Evolutionary conservation across 257 asterid genomes (phyloP), one percentile per base, ranked within the genome.

Genomic region (Jacaranda copaia): DNA sequence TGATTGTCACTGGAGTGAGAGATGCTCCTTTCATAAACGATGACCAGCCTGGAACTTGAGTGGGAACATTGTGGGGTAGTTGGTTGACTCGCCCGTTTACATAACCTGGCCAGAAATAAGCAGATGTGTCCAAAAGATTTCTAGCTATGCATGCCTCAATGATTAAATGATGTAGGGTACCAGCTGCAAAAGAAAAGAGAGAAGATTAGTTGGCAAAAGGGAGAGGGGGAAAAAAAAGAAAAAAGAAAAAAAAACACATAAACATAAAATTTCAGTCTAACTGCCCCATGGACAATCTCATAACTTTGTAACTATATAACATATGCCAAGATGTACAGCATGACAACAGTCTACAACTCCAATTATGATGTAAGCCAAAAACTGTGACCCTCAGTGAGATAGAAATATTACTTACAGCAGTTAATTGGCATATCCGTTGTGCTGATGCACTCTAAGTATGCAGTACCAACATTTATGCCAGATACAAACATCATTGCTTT

Each of bases 141-240:
- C 99, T 85, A 48, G 97, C 94, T 51, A 95, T 85, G 87, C 99
- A 95, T 25, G 99, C 86, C 80, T 95, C 99, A 19, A 95, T 88
- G 59, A 95, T 91, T 83, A 95, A 87, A 86, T 95, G 98, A 71
- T 90, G 88, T 53, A 95, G 85, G 86, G 79, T 91, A 71, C 99
- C 99, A 78, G 97, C 99, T 95, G 92, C 91, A 85, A 56, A 76
- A 65, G 9, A 77, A 62, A 18, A 69, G 7, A 45, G 8, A 69
- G 43, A 71, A 58, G 42, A 48, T 80, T 16, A 68, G 6, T 19
- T n/a, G 3, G 6, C 9, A 6, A 55, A 35, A 65, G 32, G 32
- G 32, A 25, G 32, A 25, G 32, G 32, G n/a, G n/a, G n/a, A n/a
- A n/a, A n/a, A n/a, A n/a, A n/a, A n/a, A n/a, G n/a, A n/a, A n/a